Percentiles rank a stretch among this genome's conserved stretches.
phyloP scores from a whole-genome alignment of 192 early-diverging fungal genomes.

The Umbelopsis ramanniana region DNA sequence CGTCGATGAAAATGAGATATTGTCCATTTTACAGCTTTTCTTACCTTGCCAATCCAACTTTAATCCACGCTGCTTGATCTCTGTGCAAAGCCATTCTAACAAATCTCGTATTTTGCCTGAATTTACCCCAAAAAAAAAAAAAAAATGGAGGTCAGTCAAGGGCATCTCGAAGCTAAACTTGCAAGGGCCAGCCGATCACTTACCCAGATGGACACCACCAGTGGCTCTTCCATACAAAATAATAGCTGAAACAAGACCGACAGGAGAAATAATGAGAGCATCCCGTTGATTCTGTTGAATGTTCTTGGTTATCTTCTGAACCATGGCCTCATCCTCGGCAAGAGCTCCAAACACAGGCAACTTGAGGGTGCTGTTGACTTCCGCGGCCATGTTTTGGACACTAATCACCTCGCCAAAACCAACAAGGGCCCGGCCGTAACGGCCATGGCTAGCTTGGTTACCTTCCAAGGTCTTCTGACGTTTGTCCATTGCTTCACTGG shows the following conservation, averaged over 20 bases:
- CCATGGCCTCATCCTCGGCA: constrained; percentile 15
- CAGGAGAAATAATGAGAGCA: constrained; percentile 34
- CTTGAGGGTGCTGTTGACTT: not conserved
- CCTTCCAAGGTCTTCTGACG: constrained; percentile 26
- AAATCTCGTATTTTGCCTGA: constrained; percentile 40
- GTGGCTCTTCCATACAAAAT: constrained; percentile 41
- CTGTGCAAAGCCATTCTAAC: constrained; percentile 33
- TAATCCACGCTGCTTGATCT: constrained; percentile 21
- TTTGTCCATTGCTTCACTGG: constrained; percentile 40
- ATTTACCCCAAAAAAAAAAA: too few relatives aligned
- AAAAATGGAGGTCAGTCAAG: not conserved
- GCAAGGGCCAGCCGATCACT: not conserved
- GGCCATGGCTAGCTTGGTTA: constrained; percentile 6
- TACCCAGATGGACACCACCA: constrained; percentile 37
- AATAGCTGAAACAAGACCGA: constrained; percentile 33
- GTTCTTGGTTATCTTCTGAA: constrained; percentile 25
- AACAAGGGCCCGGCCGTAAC: constrained; percentile 28
- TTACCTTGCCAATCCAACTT: constrained; percentile 43
- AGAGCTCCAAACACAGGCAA: not conserved
- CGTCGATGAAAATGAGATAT: too few relatives aligned
- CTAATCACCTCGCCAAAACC: constrained; percentile 38
- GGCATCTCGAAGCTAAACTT: not conserved
- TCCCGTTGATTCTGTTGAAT: constrained; percentile 36
- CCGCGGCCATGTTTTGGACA: constrained; percentile 30
- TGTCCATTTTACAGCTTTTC: too few relatives aligned